phyloP scores from a whole-genome alignment of 1,139 yeast genomes.

The Candida sp. region DNA sequence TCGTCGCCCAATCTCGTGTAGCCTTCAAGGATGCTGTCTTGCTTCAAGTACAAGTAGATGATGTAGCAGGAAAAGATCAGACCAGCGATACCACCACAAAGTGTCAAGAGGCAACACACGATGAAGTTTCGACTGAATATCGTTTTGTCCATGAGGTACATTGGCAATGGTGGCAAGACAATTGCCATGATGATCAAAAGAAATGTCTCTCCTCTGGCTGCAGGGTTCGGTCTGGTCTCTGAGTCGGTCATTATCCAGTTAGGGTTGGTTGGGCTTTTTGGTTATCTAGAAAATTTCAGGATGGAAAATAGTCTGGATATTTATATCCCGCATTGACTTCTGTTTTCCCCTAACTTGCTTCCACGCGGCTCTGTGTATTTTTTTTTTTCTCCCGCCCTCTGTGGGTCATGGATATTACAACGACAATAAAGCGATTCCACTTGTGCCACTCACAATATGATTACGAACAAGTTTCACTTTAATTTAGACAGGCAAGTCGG shows the following conservation, averaged over 20 bases:
- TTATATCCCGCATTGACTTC: background rate
- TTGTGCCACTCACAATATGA: background rate
- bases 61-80: constrained; percentile 37
- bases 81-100: constrained; percentile 45
- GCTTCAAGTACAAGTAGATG: constrained; percentile 25
- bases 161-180: constrained; percentile 45
- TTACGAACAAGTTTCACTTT: background rate
- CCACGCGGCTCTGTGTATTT: too few species aligned
- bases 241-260: background rate
- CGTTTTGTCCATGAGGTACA: constrained; percentile 31
- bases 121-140: constrained; percentile 39
- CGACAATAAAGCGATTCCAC: background rate
- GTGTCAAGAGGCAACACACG: constrained; percentile 37
- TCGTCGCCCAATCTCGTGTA: constrained; percentile 12
- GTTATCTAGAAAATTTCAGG: too few species aligned
- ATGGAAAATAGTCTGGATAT: too few species aligned
- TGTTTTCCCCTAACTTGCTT: too few species aligned
- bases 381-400: background rate
- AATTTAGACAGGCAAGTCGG: too few species aligned
- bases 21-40: constrained; percentile 16
- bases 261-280: too few species aligned
- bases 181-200: constrained; percentile 37
- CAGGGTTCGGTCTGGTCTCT: background rate
- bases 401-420: background rate
- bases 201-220: constrained; percentile 18